Evolutionary conservation across 1,139 yeast species (phyloP), one percentile per base, ranked within the genome.

Genomic region (Pichia sp.): DNA sequence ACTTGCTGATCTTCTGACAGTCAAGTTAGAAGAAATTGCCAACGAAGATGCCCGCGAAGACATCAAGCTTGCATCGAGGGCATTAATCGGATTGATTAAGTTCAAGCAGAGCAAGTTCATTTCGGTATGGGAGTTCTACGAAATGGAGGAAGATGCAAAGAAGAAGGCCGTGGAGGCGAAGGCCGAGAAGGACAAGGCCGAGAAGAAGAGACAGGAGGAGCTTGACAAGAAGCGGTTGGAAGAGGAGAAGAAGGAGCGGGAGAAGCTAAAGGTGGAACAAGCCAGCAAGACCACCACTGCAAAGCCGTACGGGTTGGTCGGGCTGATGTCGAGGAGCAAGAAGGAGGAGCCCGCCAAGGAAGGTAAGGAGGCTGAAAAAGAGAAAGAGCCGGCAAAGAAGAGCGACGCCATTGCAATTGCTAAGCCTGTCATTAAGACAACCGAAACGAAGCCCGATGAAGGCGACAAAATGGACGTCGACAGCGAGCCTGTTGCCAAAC

Each of bases 51-150:
- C 71, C 3, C 78, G 97, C 55, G 95, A 87, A 53, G 98, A 91
- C 67, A 76, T 91, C 63, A 86, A 83, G 61, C 72, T 90, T 39
- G 84, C 96, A 1, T 83, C 91, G 0, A 82, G 80, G 61, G 95
- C 96, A 1, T 73, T 90, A 52, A 71, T 82, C 51, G 96, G 95
- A 0, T 87, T 85, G 58, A 68, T 89, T 43, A 81, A 78, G 52
- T 79, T 89, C 0, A 73, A 83, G 46, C 69, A 82, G 9, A 73
- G 73, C 40, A 69, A 71, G 1, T 82, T 93, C 81, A 71, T 83
- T 3, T 79, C 76, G 41, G 60, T 75, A 44, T 78, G 83, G 78
- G 86, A 83, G 19, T 83, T 83, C 57, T 71, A 76, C 53, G 68
- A 82, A 67, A 64, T 63, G 48, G 71, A 65, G 1, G 70, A 68